Base-by-base conservation (phyloP, 2,329 filamentous ascomycete genomes). In the Atkinsonella hypoxylon region DNA sequence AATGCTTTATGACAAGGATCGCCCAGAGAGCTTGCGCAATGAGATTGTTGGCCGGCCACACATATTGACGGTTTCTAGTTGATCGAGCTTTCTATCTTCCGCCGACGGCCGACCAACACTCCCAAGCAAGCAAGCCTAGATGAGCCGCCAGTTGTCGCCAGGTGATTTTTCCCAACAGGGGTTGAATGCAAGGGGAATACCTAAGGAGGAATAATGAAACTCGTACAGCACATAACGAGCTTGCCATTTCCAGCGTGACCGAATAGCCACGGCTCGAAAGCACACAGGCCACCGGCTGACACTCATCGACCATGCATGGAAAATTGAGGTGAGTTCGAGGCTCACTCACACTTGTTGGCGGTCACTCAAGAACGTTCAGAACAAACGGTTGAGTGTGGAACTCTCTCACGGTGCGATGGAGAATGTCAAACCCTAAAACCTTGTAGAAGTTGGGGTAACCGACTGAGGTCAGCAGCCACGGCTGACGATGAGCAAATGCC, bases 31-130 rank as follows among this genome's bases (percentile, higher is more conserved):
- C 30, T 30, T 43, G 20, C 17, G 11, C 17, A 40, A 49, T 51
- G 45, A 49, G 52, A 49, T 53, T 45, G 49, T 47, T 51, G 52
- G 43, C 17, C 41, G 30, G 26, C 15, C 15, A 34, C 15, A 13
- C n/a, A 1, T 17, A 32, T 30, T 38, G 18, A 32, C 11, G 5
- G 20, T 2, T 22, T 22, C 20, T 22, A 22, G 20, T 22, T 22
- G 20, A 22, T 5, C 20, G 5, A 22, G 20, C 20, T 22, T 22
- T 22, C 5, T 22, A 22, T 22, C 20, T 22, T 22, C 20, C 5
- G 20, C 20, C 20, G 20, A 22, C 20, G 20, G 20, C 20, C 20
- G 20, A 22, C 20, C 20, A 22, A 22, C 20, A 22, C 20, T 22
- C 20, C 20, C 5, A 22, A 22, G 20, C 20, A 22, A 2, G 20